Evolutionary conservation across 2,329 filamentous ascomycete genomes (phyloP).

Genomic region (Aspergillus calidoustus): DNA sequence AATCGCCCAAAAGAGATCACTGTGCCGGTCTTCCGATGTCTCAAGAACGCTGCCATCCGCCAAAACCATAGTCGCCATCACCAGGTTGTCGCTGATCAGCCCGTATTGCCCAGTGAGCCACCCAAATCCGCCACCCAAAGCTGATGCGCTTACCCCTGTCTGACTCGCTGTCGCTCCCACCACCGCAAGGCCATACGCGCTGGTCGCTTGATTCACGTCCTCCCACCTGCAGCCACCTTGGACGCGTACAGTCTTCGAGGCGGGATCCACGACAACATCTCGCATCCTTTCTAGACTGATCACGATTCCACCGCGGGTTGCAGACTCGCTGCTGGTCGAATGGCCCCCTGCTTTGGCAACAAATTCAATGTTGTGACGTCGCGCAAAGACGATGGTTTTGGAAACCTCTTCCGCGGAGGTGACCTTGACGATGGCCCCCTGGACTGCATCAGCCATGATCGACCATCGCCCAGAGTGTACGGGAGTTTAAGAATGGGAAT

Average conservation of each 20-base stretch:
- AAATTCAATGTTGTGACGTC: neutral
- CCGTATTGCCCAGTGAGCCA: slow-evolving; percentile 59
- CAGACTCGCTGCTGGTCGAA: slow-evolving; percentile 57
- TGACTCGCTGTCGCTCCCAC: slow-evolving; percentile 64
- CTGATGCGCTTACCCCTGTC: slow-evolving; percentile 63
- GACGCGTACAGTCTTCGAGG: neutral
- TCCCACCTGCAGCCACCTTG: neutral
- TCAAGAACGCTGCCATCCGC: slow-evolving; percentile 41
- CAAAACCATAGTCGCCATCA: slow-evolving; percentile 41
- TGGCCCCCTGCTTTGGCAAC: slow-evolving; percentile 45
- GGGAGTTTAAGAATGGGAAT: no score
- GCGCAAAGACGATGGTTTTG: neutral
- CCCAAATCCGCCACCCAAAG: slow-evolving; percentile 62
- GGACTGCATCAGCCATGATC: neutral
- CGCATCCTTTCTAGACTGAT: slow-evolving; percentile 60
- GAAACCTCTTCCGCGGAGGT: neutral
- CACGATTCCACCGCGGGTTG: slow-evolving; percentile 56
- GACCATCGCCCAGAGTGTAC: no score
- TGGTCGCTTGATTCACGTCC: slow-evolving; percentile 55
- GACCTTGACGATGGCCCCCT: neutral
- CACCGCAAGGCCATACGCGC: slow-evolving; percentile 57
- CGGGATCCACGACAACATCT: slow-evolving; percentile 46
- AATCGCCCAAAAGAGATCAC: slow-evolving; percentile 55
- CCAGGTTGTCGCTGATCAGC: slow-evolving; percentile 55
- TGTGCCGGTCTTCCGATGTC: slow-evolving; percentile 47